A percentile compares a stretch with the other conserved stretches of the same genome.
phyloP scores from a whole-genome alignment of 164 flowering plant species.

The Brasenia schreberi region DNA sequence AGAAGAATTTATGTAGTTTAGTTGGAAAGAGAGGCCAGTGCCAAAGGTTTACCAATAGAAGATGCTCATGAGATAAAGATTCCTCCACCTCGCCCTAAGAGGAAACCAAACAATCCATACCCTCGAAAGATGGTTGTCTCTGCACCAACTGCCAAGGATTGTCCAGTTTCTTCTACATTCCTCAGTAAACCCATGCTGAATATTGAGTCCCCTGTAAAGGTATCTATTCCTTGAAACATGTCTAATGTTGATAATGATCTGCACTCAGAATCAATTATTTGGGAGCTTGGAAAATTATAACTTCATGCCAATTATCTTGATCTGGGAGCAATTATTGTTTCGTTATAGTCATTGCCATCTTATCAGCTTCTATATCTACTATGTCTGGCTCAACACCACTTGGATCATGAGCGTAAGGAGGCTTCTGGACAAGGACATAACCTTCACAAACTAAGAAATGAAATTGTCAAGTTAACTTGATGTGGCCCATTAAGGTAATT shows the following conservation, averaged over 20 bases:
- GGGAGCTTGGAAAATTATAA: too few relatives aligned
- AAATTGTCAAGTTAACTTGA: too few relatives aligned
- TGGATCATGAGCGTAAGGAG: too few relatives aligned
- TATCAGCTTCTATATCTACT: too few relatives aligned
- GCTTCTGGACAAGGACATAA: too few relatives aligned
- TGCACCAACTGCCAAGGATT: constrained; percentile 8
- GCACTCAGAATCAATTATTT: too few relatives aligned
- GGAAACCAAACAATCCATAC: constrained; percentile 91
- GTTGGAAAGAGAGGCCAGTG: constrained; percentile 87
- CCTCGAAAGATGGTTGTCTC: constrained; percentile 66
- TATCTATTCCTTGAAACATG: constrained; percentile 5
- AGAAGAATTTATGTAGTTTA: constrained; percentile 14
- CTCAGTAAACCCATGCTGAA: constrained; percentile 25
- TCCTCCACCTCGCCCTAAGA: constrained; percentile 98
- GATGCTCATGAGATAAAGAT: constrained; percentile 72
- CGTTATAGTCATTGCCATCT: too few relatives aligned
- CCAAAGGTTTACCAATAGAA: constrained; percentile 60
- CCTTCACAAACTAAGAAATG: too few relatives aligned
- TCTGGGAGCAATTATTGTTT: too few relatives aligned
- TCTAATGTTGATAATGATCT: background rate
- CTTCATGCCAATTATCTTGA: too few relatives aligned
- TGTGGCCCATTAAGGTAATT: too few relatives aligned
- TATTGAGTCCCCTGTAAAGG: constrained; percentile 50
- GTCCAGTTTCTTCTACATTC: constrained; percentile 21
- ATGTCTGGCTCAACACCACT: too few relatives aligned